phyloP scores from a whole-genome alignment of 164 flowering plant species.

The Taxillus chinensis region DNA sequence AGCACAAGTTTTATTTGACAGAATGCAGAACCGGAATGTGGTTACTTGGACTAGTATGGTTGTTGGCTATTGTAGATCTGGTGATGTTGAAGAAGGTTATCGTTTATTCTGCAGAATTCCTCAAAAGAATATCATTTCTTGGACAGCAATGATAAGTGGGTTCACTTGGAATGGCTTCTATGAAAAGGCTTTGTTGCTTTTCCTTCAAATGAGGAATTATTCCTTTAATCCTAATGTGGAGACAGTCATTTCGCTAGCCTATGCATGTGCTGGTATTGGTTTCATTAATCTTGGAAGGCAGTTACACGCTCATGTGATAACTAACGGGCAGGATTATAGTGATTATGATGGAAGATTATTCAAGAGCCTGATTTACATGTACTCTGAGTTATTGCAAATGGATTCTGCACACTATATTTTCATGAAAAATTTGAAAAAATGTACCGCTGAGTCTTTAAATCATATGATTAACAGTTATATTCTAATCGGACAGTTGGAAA shows the following conservation, averaged over 20 bases:
- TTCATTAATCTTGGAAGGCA: constrained; percentile 38
- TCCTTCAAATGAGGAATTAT: constrained; percentile 23
- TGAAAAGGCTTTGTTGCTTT: constrained; percentile 35
- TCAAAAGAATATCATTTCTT: constrained; percentile 45
- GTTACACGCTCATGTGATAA: constrained; percentile 39
- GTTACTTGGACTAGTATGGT: constrained; percentile 61
- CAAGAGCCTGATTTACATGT: constrained; percentile 46
- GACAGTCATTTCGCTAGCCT: constrained; percentile 41
- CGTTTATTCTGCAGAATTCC: constrained; percentile 42
- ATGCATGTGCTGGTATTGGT: constrained; percentile 46
- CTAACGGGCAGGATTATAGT: constrained; percentile 20
- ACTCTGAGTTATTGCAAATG: constrained; percentile 33
- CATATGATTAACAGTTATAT: constrained; percentile 41
- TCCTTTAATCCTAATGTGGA: constrained; percentile 32
- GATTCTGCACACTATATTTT: constrained; percentile 30
- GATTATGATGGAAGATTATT: constrained; percentile 33
- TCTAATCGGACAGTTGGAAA: constrained; percentile 25
- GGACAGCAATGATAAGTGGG: constrained; percentile 74
- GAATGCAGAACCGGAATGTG: constrained; percentile 34
- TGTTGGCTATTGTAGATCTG: constrained; percentile 44
- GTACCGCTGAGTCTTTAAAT: constrained; percentile 25
- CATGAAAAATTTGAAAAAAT: constrained; percentile 9
- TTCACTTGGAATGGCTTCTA: constrained; percentile 47
- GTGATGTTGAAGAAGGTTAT: constrained; percentile 41
- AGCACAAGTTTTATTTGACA: constrained; percentile 38